Conservation (phyloP, 306 rosid species). For the Cicer bijugum region DNA sequence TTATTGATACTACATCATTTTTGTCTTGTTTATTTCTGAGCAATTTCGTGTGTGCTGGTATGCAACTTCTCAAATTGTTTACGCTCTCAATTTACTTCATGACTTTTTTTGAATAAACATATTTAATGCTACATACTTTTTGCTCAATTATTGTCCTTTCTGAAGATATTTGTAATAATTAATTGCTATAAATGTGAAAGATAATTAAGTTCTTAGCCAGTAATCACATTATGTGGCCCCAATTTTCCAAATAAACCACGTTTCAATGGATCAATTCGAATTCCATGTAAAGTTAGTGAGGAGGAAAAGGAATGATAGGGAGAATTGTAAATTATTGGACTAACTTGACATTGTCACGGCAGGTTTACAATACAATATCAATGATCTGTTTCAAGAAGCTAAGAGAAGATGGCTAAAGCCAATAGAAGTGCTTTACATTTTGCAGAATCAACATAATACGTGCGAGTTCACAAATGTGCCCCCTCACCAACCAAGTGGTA, state of each 20-base stretch:
- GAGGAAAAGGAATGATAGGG: not conserved
- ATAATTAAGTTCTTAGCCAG: not conserved
- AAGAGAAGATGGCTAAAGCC: slow-evolving; percentile 95
- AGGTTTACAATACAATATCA: slow-evolving; percentile 66
- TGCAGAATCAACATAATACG: slow-evolving; percentile 66
- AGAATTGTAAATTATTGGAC: slow-evolving; percentile 26
- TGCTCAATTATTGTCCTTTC: slow-evolving; percentile 2
- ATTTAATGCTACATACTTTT: not conserved
- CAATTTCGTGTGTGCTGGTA: not conserved
- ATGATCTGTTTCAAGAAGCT: slow-evolving; percentile 71
- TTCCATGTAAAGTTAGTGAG: not conserved
- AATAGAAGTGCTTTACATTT: slow-evolving; percentile 77
- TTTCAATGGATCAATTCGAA: not conserved
- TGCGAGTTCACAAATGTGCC: slow-evolving; percentile 65
- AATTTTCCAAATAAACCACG: not conserved
- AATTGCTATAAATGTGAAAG: not conserved
- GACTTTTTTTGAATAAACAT: not conserved
- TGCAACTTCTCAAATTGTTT: not conserved
- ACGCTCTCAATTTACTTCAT: not conserved
- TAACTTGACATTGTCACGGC: slow-evolving; percentile 40
- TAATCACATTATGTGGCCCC: not conserved
- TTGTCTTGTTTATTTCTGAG: not conserved
- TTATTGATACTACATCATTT: not conserved
- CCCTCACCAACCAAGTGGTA: slow-evolving; percentile 71
- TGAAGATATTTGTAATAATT: slow-evolving; percentile 1